Conservation (phyloP, 768 basidiomycete species). For the Brasilioporus rufonigricans region DNA sequence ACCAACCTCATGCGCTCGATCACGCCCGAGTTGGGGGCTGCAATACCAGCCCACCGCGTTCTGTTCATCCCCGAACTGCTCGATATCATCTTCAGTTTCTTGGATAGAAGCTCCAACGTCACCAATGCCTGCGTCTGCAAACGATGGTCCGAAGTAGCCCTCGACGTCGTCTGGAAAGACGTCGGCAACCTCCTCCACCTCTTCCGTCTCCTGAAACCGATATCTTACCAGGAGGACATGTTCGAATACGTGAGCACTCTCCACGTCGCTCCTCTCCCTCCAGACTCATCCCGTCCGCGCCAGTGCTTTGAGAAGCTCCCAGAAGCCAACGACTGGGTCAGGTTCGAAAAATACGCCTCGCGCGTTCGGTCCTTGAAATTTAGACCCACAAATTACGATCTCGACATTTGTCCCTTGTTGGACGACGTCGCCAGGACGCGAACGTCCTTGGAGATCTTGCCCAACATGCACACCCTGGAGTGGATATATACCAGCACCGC, state of each 20-base stretch:
- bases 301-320: conserved; percentile 44
- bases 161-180: conserved; percentile 59
- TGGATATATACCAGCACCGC: conserved; percentile 39
- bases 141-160: conserved; percentile 54
- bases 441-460: conserved; percentile 50
- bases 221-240: conserved; percentile 22
- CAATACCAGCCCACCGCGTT: conserved; percentile 28
- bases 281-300: background rate
- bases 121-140: conserved; percentile 55
- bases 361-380: conserved; percentile 43
- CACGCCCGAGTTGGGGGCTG: background rate
- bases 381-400: conserved; percentile 10
- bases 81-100: conserved; percentile 50
- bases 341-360: conserved; percentile 52
- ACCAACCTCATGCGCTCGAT: background rate
- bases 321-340: conserved; percentile 50
- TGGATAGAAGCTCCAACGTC: conserved; percentile 41
- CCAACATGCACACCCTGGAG: conserved; percentile 49
- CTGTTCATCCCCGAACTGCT: conserved; percentile 59
- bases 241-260: conserved; percentile 23
- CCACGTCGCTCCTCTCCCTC: background rate
- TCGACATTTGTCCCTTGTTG: conserved; percentile 22
- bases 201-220: conserved; percentile 49
- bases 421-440: conserved; percentile 59
- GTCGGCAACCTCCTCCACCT: conserved; percentile 45